Percentiles rank a stretch among this genome's conserved stretches.
phyloP scores from a whole-genome alignment of 2,329 filamentous ascomycete genomes.

The Aphanoascus verrucosus region DNA sequence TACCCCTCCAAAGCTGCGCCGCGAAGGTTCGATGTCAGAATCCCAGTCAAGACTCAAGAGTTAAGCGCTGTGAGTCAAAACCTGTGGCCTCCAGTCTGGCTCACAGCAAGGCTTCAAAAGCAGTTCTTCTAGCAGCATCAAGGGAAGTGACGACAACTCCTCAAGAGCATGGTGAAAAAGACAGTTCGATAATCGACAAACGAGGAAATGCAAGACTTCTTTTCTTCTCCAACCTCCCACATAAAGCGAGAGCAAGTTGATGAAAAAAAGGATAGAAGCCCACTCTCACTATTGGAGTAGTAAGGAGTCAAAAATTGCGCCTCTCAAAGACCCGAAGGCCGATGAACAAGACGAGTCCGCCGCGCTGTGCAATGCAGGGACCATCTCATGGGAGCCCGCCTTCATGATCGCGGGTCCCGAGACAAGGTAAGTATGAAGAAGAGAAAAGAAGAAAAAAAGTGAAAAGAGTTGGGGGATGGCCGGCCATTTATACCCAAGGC shows the following conservation, averaged over 20 bases:
- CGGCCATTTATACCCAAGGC: constrained; percentile 24
- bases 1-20: background rate
- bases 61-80: too few relatives aligned
- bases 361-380: constrained; percentile 50
- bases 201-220: too few relatives aligned
- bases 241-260: constrained; percentile 14
- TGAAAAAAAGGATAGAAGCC: constrained; percentile 14
- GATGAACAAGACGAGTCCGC: constrained; percentile 40
- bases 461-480: constrained; percentile 11
- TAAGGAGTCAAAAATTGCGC: constrained; percentile 40
- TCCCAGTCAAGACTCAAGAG: too few relatives aligned
- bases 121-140: too few relatives aligned
- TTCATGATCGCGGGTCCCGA: constrained; percentile 39
- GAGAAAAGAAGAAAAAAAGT: constrained; percentile 34
- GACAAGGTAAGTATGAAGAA: constrained; percentile 45
- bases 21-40: background rate
- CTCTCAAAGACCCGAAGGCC: constrained; percentile 40
- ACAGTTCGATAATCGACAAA: too few relatives aligned
- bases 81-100: too few relatives aligned
- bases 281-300: background rate
- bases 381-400: constrained; percentile 36
- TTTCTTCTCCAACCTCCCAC: constrained; percentile 15
- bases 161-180: too few relatives aligned
- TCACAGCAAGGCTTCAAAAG: too few relatives aligned
- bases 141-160: too few relatives aligned